phyloP scores from a whole-genome alignment of 257 asterid species.

The Echites panduratus region DNA sequence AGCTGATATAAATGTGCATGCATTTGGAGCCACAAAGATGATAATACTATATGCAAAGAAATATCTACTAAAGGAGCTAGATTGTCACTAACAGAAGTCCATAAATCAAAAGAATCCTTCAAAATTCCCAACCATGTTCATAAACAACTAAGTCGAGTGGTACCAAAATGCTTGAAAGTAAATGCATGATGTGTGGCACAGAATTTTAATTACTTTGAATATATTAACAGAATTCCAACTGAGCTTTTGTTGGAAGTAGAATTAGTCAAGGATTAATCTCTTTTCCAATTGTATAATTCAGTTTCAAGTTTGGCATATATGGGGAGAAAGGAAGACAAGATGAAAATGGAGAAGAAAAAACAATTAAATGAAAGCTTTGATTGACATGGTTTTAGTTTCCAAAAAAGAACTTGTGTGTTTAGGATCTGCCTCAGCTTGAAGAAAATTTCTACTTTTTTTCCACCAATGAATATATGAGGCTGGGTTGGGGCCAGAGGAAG shows the following conservation, averaged over 20 bases:
- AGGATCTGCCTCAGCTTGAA: neutral
- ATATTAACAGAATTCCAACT: neutral
- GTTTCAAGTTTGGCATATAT: neutral
- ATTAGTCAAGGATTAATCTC: neutral
- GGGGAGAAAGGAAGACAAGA: too few species aligned
- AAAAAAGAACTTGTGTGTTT: neutral
- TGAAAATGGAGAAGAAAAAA: neutral
- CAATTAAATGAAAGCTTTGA: neutral
- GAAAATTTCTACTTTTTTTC: neutral
- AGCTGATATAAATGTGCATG: neutral
- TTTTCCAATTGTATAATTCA: neutral
- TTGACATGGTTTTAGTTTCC: neutral
- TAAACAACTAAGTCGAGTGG: neutral
- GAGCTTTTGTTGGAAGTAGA: neutral
- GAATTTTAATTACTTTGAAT: neutral
- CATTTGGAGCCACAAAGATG: neutral
- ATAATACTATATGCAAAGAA: neutral
- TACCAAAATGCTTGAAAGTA: neutral
- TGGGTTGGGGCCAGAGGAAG: neutral
- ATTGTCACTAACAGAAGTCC: neutral
- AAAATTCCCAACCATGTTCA: neutral
- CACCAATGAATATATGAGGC: neutral
- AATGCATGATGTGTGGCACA: too few species aligned
- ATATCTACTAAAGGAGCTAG: neutral
- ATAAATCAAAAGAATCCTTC: neutral